Evolutionary conservation across 2,329 filamentous ascomycete species (phyloP), one percentile per base, ranked within the genome.

Genomic region (Diplocarpon rosae): DNA sequence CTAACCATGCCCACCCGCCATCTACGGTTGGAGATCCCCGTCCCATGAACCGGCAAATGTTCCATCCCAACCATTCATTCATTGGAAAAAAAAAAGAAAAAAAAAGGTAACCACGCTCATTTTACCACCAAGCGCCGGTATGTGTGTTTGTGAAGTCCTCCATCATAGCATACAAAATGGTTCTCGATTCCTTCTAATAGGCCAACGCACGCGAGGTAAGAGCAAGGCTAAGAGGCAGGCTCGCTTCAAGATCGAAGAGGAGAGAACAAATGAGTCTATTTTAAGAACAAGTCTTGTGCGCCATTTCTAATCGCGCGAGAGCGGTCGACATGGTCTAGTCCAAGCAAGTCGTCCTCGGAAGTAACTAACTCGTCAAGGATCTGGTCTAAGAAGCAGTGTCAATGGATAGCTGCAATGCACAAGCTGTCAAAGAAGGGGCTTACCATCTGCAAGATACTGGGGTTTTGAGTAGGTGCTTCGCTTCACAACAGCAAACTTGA

Each of bases 401-500:
- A 47, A 10, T 32, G 42, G 3, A 16, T 39, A 6, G 12, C 27
- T 28, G 2, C 6, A 5, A 14, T 29, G n/a, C 1, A 12, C n/a
- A 30, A 37, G 3, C 12, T 34, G 15, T 37, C 35, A 29, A 40
- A 16, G 39, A 11, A 13, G 29, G 14, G 8, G 63, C 80, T 71
- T 69, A 95, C 90, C 88, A 67, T 96, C 92, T 54, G 83, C 79
- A 37, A 98, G 70, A 66, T 93, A 93, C 48, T 78, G 75, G 20
- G 88, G 83, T 59, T 83, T 87, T 32, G 83, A 79, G 65, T 85
- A 93, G 41, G 78, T 73, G 55, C 66, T 56, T 62, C 84, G 72
- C 62, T 80, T 71, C 41, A 95, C 75, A 28, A 94, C 66, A 6
- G 88, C 85, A 69, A 98, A 95, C 65, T 93, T 95, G 65, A 98